Conservation (phyloP, 495 filamentous ascomycete species). For the Aspergillus indologenus region DNA sequence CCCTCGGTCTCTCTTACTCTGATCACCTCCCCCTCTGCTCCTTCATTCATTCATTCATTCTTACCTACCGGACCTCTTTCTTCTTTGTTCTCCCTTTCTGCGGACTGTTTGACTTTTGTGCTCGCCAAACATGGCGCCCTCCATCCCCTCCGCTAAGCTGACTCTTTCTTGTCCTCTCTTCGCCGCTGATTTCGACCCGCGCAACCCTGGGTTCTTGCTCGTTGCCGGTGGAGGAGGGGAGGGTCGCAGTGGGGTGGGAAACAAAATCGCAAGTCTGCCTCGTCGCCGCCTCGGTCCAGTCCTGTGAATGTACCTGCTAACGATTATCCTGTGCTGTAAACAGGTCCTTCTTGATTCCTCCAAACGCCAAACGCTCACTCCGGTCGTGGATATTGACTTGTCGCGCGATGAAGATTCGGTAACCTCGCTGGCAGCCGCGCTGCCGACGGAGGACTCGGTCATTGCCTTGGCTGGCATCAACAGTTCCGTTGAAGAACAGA, state of each 20-base stretch:
- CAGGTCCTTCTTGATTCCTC: conserved; percentile 69
- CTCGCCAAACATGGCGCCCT: conserved; percentile 43
- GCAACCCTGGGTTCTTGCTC: conserved; percentile 67
- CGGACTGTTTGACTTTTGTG: conserved; percentile 10
- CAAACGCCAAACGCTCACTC: conserved; percentile 57
- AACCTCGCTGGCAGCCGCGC: conserved; percentile 69
- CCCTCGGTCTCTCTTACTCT: conserved; percentile 3
- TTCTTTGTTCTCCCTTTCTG: conserved; percentile 7
- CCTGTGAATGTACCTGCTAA: not conserved
- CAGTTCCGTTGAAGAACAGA: conserved; percentile 65
- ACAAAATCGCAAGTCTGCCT: conserved; percentile 70
- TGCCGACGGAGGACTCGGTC: conserved; percentile 52
- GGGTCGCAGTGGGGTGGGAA: conserved; percentile 78
- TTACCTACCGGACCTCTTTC: not conserved
- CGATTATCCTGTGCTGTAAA: not conserved
- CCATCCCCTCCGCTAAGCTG: conserved; percentile 58
- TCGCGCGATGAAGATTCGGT: conserved; percentile 90
- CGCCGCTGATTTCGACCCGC: conserved; percentile 82
- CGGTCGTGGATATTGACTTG: conserved; percentile 72
- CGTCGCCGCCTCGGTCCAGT: conserved; percentile 5
- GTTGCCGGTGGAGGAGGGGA: conserved; percentile 93
- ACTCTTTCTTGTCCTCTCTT: conserved; percentile 86
- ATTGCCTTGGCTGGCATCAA: conserved; percentile 83
- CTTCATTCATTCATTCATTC: conserved; percentile 1
- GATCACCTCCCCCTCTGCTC: not conserved